Conservation (phyloP, 2,329 filamentous ascomycete genomes). For the Coniochaeta sp. region DNA sequence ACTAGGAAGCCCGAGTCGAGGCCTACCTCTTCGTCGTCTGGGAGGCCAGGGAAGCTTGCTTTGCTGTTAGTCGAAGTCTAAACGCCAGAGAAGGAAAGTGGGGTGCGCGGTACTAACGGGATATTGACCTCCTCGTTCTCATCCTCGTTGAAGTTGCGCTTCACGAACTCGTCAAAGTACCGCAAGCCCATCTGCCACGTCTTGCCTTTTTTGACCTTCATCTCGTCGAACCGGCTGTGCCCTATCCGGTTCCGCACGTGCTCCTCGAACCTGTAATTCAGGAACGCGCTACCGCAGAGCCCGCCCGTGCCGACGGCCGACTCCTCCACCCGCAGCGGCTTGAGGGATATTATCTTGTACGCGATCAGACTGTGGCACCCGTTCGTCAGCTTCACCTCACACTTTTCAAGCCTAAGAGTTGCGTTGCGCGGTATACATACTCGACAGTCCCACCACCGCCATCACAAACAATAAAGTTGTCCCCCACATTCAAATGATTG, state of each 20-base stretch:
- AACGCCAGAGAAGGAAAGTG: not conserved
- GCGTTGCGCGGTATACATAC: no score
- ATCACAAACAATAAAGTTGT: slow-evolving; percentile 58
- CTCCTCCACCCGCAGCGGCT: slow-evolving; percentile 67
- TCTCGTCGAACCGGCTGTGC: slow-evolving; percentile 59
- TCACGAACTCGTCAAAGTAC: slow-evolving; percentile 81
- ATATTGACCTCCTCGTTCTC: slow-evolving; percentile 72
- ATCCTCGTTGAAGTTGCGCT: slow-evolving; percentile 75
- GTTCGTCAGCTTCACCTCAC: slow-evolving; percentile 9
- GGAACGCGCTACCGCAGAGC: slow-evolving; percentile 69
- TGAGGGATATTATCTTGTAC: slow-evolving; percentile 70
- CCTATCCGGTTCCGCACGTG: slow-evolving; percentile 65
- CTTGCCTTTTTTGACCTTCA: slow-evolving; percentile 71
- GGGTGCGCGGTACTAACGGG: slow-evolving; percentile 48
- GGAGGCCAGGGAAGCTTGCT: slow-evolving; percentile 66
- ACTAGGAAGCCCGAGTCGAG: slow-evolving; percentile 71
- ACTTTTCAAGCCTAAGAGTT: not conserved
- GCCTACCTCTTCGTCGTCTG: slow-evolving; percentile 68
- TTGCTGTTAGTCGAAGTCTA: no score
- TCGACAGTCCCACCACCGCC: slow-evolving; percentile 61
- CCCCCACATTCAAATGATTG: slow-evolving; percentile 62
- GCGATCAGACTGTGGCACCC: slow-evolving; percentile 61
- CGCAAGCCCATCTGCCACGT: slow-evolving; percentile 74
- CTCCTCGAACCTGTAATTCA: slow-evolving; percentile 77
- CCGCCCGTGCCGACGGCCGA: slow-evolving; percentile 74